Evolutionary conservation across 495 filamentous ascomycete genomes (phyloP), one percentile per base, ranked within the genome.

Genomic region (Paragyromitra xinjiangensis): DNA sequence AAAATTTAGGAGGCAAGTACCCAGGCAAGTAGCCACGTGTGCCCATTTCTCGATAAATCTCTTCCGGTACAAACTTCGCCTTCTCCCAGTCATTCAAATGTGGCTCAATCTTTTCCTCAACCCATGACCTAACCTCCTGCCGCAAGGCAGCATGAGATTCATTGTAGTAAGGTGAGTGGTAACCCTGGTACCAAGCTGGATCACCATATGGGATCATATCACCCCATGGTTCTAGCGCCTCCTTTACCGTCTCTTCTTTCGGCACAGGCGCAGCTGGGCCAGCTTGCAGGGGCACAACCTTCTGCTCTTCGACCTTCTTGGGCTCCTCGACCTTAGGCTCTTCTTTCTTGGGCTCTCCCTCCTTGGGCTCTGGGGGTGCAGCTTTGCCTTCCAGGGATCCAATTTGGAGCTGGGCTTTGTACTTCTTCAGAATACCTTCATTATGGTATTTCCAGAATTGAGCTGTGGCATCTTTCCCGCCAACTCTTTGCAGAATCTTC

Each of bases 371-470:
- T 16, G 89, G 85, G 14, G 87, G 85, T 6, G 86, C 85, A 22
- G 87, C 88, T 86, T 98, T 98, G 82, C 89, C 90, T 83, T 98
- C 90, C 78, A 99, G 85, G 0, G 94, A 97, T 51, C 95, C 95
- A 81, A 99, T 88, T 82, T 94, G 92, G 64, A 99, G 89, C 83
- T 93, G 87, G 37, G 88, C 85, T 85, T 95, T 91, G 88, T 94
- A 98, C 84, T 98, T 99, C 86, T 98, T 98, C 79, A 98, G 88
- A 77, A 98, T 93, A 67, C 91, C 89, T 80, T 92, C 90, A 81
- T 97, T 99, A 87, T 99, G 95, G 84, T 99, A 98, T 85, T 98
- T 99, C 95, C 95, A 99, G 87, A 99, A 99, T 83, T 97, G 96
- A 84, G 96, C 95, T 34, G 93, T 94, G 19, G 95, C 95, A 80